Evolutionary conservation across 805 yeast genomes (phyloP).

Genomic region (Dipodascopsis tothii): DNA sequence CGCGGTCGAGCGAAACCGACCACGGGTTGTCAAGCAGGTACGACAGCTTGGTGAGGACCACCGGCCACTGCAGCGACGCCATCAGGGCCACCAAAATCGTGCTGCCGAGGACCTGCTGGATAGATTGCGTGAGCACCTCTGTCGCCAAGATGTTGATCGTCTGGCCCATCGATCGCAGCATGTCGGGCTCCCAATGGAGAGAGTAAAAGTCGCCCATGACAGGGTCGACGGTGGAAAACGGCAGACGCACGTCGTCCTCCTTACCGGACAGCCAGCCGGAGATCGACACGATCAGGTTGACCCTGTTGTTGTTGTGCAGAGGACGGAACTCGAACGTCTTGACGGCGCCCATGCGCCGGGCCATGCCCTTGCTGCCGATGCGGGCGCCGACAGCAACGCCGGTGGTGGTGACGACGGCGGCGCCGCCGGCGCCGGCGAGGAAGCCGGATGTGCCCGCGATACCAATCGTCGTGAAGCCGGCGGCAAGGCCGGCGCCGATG

Average conservation of each 20-base stretch:
- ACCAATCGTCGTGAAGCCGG: conserved; percentile 92
- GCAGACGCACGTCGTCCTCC: conserved; percentile 90
- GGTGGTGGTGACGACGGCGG: conserved; percentile 85
- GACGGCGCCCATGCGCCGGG: conserved; percentile 80
- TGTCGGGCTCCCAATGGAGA: conserved; percentile 94
- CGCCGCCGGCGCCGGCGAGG: conserved; percentile 93
- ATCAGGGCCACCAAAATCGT: conserved; percentile 82
- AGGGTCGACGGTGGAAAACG: conserved; percentile 94
- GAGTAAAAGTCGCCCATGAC: conserved; percentile 95
- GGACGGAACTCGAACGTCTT: conserved; percentile 91
- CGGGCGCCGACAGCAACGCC: conserved; percentile 87
- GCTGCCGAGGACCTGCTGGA: conserved; percentile 90
- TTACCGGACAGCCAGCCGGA: conserved; percentile 97
- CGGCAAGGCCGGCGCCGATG: conserved; percentile 96
- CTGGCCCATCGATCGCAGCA: conserved; percentile 92
- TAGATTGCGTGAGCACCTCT: conserved; percentile 79
- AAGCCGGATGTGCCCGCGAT: conserved; percentile 89
- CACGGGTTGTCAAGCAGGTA: conserved; percentile 93
- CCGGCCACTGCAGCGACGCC: conserved; percentile 88
- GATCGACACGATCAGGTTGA: conserved; percentile 79
- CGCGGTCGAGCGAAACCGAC: conserved; percentile 94
- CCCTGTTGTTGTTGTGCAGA: conserved; percentile 79
- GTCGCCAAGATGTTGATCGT: conserved; percentile 89
- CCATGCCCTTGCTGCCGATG: conserved; percentile 81
- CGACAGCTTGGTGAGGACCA: conserved; percentile 81